Evolutionary conservation across 345 rosid species (phyloP).

Genomic region (Geranium rotundifolium): DNA sequence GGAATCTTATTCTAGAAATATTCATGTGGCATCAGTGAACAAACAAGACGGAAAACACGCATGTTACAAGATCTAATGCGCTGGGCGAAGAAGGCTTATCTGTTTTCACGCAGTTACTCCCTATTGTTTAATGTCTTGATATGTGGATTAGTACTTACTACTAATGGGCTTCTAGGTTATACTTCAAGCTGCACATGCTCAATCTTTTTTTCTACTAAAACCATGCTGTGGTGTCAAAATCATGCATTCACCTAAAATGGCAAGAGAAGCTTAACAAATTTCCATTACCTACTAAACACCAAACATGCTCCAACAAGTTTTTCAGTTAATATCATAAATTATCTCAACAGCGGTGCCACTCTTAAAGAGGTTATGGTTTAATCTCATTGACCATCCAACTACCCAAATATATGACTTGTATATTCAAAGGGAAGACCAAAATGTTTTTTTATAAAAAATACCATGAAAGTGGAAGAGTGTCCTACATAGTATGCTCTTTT

Average conservation of each 20-base stretch:
- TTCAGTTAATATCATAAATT: not conserved
- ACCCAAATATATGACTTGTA: not conserved
- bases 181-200: conserved; percentile 16
- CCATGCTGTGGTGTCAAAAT: not conserved
- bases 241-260: not conserved
- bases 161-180: conserved; percentile 6
- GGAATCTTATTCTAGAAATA: not conserved
- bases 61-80: conserved; percentile 4
- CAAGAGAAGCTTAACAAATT: not conserved
- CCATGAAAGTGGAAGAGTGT: not conserved
- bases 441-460: too few relatives aligned
- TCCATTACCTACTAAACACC: not conserved
- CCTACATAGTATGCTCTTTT: not conserved
- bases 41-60: not conserved
- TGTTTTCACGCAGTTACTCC: conserved; percentile 8
- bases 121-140: conserved; percentile 1
- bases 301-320: not conserved
- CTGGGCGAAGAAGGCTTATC: conserved; percentile 1
- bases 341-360: not conserved
- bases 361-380: not conserved
- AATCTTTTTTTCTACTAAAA: too few relatives aligned
- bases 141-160: conserved; percentile 8
- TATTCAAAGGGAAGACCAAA: not conserved
- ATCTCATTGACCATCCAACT: not conserved
- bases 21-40: not conserved